Evolutionary conservation across 495 filamentous ascomycete genomes (phyloP).

Genomic region (Aspergillus conjunctus): DNA sequence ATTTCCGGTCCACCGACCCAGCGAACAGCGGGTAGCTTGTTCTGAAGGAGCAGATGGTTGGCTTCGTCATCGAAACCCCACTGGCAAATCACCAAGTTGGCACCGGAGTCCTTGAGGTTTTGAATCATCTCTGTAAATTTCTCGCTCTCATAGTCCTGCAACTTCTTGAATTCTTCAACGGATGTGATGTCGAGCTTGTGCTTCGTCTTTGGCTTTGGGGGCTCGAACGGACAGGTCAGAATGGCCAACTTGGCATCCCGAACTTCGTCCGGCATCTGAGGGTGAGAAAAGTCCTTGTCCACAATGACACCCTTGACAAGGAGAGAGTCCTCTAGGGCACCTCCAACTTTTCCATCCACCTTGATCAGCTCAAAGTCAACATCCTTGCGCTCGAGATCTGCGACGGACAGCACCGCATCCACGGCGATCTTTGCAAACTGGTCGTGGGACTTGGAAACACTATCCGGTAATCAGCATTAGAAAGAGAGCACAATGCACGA

Average conservation of each 20-base stretch:
- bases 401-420: slow-evolving; percentile 94
- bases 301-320: slow-evolving; percentile 97
- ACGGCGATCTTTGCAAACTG: slow-evolving; percentile 97
- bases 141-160: slow-evolving; percentile 90
- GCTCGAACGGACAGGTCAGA: slow-evolving; percentile 96
- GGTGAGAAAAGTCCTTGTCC: slow-evolving; percentile 99
- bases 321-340: slow-evolving; percentile 89
- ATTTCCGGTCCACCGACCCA: slow-evolving; percentile 99
- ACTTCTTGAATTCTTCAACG: slow-evolving; percentile 95
- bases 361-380: slow-evolving; percentile 99
- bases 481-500: background rate
- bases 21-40: slow-evolving; percentile 91
- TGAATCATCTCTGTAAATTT: slow-evolving; percentile 99
- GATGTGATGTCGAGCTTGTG: slow-evolving; percentile 98
- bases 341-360: slow-evolving; percentile 97
- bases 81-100: slow-evolving; percentile 97
- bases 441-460: slow-evolving; percentile 96
- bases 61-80: slow-evolving; percentile 99
- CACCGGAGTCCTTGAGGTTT: slow-evolving; percentile 95
- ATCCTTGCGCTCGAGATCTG: slow-evolving; percentile 93
- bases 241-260: slow-evolving; percentile 95
- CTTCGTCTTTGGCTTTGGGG: slow-evolving; percentile 99
- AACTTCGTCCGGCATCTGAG: slow-evolving; percentile 96
- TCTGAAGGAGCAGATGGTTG: slow-evolving; percentile 94
- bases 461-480: slow-evolving; percentile 34